Evolutionary conservation across 345 rosid genomes (phyloP), one percentile per base, ranked within the genome.

Genomic region (Linum usitatissimum): DNA sequence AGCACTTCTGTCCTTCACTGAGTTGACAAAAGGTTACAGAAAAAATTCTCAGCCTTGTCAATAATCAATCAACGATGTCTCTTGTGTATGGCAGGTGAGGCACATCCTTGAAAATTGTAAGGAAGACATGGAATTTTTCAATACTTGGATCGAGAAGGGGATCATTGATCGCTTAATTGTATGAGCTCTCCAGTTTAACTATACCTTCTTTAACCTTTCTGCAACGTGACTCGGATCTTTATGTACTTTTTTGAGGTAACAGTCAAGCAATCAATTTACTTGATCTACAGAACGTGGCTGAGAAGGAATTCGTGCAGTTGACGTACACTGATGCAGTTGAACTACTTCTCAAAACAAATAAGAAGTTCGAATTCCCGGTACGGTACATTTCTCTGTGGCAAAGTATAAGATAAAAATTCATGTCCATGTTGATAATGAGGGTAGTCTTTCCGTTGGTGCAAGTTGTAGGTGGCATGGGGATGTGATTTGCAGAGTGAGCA

Each of bases 101-200:
- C 79, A 90, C 63, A 71, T 93, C 60, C 90, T 93, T 28, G 92
- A 93, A 64, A 80, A 86, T 71, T 93, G 99, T 86, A 84, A 82
- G 73, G 97, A 90, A 84, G 99, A 93, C 80, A 93, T 93, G 99
- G 90, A 84, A 38, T 93, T 93, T 75, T 93, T 93, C 79, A 91
- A 90, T 73, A 81, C 88, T 69, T 86, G 97, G 96, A 87, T 93
- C 64, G 97, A 93, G 73, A 87, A 93, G 81, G 99, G 99, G 74
- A 85, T 93, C 76, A 79, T 87, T 65, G 75, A 75, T 36, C 94
- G 97, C 60, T 76, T 93, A 79, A 86, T 68, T 57, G 99, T 93
- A 87, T 79, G 88, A 71, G 61, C 71, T 76, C 79, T 55, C 45
- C 56, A 69, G 67, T 71, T 68, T 71, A 61, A 71, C 57, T 58